phyloP scores from a whole-genome alignment of 2,329 filamentous ascomycete species.

The Cladosporium sp. region DNA sequence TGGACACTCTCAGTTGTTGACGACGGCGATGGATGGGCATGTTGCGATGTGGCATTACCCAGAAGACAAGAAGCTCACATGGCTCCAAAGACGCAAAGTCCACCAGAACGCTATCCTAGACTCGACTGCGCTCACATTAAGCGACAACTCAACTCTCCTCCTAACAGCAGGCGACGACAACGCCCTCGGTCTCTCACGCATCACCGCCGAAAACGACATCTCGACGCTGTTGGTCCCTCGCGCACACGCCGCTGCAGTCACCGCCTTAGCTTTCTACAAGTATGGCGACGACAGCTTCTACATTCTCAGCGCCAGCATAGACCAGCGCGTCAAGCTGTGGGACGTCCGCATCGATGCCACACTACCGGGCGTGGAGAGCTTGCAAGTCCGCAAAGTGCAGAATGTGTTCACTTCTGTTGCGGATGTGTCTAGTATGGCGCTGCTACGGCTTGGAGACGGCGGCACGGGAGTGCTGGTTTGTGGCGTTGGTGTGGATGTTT shows the following conservation, averaged over 20 bases:
- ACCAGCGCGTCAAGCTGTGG: constrained; percentile 53
- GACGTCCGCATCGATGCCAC: constrained; percentile 32
- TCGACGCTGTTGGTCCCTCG: constrained; percentile 49
- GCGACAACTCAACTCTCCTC: constrained; percentile 50
- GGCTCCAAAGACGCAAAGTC: constrained; percentile 48
- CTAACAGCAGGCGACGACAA: constrained; percentile 89
- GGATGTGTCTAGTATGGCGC: constrained; percentile 53
- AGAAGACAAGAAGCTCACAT: constrained; percentile 29
- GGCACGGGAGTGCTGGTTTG: constrained; percentile 41
- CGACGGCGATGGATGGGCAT: constrained; percentile 79
- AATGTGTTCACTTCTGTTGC: constrained; percentile 52
- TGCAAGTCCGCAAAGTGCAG: constrained; percentile 32
- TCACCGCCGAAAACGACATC: constrained; percentile 10
- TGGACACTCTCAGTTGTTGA: constrained; percentile 52
- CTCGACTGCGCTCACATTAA: constrained; percentile 39
- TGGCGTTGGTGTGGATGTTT: constrained; percentile 54
- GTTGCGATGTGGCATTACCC: constrained; percentile 58
- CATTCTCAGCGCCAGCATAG: constrained; percentile 42
- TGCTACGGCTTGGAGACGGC: constrained; percentile 32
- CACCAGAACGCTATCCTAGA: constrained; percentile 82
- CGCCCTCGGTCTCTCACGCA: constrained; percentile 63
- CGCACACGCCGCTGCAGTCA: constrained; percentile 73
- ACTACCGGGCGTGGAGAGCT: constrained; percentile 26
- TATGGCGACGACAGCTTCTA: constrained; percentile 18
- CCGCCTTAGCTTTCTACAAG: constrained; percentile 47